phyloP scores from a whole-genome alignment of 306 rosid genomes.

The Lathyrus sativus region DNA sequence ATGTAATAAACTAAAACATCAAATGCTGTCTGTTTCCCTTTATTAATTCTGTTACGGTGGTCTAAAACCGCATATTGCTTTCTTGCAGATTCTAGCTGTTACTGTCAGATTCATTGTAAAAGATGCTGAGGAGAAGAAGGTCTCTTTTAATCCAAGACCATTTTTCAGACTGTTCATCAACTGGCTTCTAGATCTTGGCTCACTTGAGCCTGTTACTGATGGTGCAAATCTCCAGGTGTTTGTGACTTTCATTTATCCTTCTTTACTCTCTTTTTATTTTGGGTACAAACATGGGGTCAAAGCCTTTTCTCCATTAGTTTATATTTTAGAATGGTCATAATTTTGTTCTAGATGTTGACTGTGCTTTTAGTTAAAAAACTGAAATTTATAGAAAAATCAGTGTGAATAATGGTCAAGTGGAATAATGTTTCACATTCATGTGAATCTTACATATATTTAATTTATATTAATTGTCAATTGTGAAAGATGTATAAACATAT shows the following conservation, averaged over 20 bases:
- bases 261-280: background rate
- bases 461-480: background rate
- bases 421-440: background rate
- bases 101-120: conserved; percentile 73
- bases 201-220: conserved; percentile 78
- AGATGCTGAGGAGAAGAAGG: conserved; percentile 91
- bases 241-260: conserved; percentile 20
- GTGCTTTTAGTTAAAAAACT: background rate
- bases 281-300: background rate
- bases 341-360: background rate
- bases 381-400: background rate
- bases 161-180: conserved; percentile 88
- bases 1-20: conserved; percentile 31
- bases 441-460: background rate
- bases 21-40: background rate
- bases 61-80: conserved; percentile 35
- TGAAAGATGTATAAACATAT: background rate
- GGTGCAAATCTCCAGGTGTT: conserved; percentile 94
- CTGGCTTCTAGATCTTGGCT: conserved; percentile 91
- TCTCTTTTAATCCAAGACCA: conserved; percentile 82
- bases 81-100: conserved; percentile 73
- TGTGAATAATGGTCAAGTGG: background rate
- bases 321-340: background rate
- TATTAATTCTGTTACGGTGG: conserved; percentile 15
- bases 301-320: conserved; percentile 9